These are phyloP conservation scores for Arthrobotrys pseudoclavata DNA, from an alignment of 2,329 filamentous ascomycete genomes.

Conservation along the genomic window DNA sequence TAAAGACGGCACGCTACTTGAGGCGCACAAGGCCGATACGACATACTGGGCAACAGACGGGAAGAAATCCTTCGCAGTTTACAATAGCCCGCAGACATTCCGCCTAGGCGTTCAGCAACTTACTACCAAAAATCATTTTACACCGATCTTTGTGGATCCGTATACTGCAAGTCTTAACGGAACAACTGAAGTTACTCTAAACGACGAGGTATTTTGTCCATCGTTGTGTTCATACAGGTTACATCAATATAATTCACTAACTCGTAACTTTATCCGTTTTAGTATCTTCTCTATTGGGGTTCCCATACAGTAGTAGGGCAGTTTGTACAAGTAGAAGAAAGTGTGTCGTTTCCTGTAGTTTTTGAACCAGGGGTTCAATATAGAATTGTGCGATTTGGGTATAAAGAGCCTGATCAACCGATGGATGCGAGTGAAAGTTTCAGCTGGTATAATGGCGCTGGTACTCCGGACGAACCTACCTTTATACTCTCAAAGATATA, in stretches of 20 bases:
- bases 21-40: constrained; percentile 24
- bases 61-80: constrained; percentile 11
- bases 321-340: constrained; percentile 20
- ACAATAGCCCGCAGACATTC: constrained; percentile 25
- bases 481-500: constrained; percentile 11
- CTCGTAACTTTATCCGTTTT: background rate
- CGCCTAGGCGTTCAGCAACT: constrained; percentile 9
- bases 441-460: constrained; percentile 12
- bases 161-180: constrained; percentile 10
- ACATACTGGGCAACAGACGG: constrained; percentile 20
- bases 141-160: constrained; percentile 18
- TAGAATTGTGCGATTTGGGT: constrained; percentile 14
- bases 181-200: constrained; percentile 7
- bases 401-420: constrained; percentile 21
- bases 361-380: constrained; percentile 7
- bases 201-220: background rate
- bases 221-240: background rate
- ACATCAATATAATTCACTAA: background rate
- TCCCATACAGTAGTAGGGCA: background rate
- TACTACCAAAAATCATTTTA: constrained; percentile 18
- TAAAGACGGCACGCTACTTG: background rate
- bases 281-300: constrained; percentile 24
- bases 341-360: constrained; percentile 8
- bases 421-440: constrained; percentile 5
- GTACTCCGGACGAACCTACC: background rate